Base-by-base conservation (phyloP, 1,284 basidiomycete species). In the Cystobasidium slooffiae region DNA sequence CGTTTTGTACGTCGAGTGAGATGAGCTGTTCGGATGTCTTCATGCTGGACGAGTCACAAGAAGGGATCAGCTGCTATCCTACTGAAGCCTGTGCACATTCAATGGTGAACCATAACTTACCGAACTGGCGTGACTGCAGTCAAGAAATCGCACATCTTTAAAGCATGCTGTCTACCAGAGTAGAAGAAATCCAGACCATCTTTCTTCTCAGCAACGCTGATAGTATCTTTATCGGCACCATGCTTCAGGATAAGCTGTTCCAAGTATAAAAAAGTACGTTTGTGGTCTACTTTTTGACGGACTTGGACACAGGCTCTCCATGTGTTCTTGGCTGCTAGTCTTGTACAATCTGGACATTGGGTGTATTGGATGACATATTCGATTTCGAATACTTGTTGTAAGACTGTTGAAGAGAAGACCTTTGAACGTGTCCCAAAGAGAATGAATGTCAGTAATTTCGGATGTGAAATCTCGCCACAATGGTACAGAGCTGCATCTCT, bases 101-200 rank as follows among this genome's bases (percentile, higher is more conserved):
- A 5, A 5, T 3, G 31, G 24, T 64, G 37, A 52, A 18, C 52
- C 22, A 31, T 3, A 31, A 82, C 89, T 77, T 80, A 93, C 91
- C 90, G 86, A 55, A 93, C 87, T 1, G 97, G 96, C 0, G 94
- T 94, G 8, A 97, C 92, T 43, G 91, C 87, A 18, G 86, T 84
- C 75, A 99, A 84, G 83, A 99, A 99, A 75, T 99, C 96, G n/a
- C 91, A 88, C 95, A 98, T 98, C 84, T 96, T 96, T 81, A 96
- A 87, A 0, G 95, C 96, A 81, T 94, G 93, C 81, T 90, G 92
- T 75, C 94, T 87, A 75, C 90, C 89, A 49, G 90, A 88, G 84
- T 96, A 99, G 84, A 96, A 98, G 83, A 99, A 99, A 83, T 99
- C 96, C 46, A 99, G 85, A 4, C 97, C 96, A 81, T 99, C 96